Evolutionary conservation across 2,329 filamentous ascomycete genomes (phyloP).

Genomic region (Colletotrichum lindemuthianum): DNA sequence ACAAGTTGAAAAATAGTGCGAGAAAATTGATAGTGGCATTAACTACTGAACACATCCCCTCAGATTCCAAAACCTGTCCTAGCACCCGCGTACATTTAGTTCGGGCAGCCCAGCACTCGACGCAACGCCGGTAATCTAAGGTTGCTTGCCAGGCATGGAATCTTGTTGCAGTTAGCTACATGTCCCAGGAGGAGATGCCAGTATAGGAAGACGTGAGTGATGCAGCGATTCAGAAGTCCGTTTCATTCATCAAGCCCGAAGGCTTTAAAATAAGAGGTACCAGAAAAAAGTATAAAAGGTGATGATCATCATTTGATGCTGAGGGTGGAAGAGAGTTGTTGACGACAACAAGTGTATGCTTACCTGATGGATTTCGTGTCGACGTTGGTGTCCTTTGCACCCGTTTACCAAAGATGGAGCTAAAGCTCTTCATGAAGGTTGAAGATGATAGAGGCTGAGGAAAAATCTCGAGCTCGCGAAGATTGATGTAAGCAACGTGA

Average conservation of each 20-base stretch:
- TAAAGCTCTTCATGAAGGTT: neutral
- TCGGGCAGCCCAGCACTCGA: neutral
- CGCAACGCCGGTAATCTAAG: neutral
- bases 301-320: constrained; percentile 75
- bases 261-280: constrained; percentile 96
- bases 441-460: constrained; percentile 16
- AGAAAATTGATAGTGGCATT: too few species aligned
- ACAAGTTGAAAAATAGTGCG: too few species aligned
- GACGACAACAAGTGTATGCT: constrained; percentile 39
- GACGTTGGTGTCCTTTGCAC: too few species aligned
- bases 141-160: neutral
- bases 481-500: constrained; percentile 30
- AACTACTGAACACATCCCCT: too few species aligned
- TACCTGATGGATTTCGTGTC: constrained; percentile 42
- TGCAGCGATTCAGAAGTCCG: constrained; percentile 79
- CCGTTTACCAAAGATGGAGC: too few species aligned
- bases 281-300: constrained; percentile 79
- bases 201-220: neutral
- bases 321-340: constrained; percentile 24
- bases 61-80: too few species aligned
- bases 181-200: neutral
- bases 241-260: constrained; percentile 79
- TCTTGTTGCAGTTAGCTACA: constrained; percentile 17
- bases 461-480: constrained; percentile 25
- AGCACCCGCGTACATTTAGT: too few species aligned